Evolutionary conservation across 805 yeast species (phyloP).

Genomic region (Cyberlindnera lachancei): DNA sequence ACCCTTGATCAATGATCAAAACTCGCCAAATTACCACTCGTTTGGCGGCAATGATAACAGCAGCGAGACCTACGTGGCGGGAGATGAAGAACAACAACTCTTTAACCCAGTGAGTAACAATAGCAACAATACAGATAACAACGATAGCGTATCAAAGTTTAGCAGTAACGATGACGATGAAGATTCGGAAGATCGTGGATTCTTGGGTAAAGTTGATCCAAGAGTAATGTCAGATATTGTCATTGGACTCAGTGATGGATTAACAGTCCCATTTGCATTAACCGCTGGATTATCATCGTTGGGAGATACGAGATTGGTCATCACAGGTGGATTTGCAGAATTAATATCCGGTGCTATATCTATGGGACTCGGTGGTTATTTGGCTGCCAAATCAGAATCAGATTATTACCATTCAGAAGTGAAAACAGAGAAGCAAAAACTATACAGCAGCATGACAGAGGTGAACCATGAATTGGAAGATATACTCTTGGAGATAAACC

Average conservation of each 20-base stretch:
- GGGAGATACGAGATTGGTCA: conserved; percentile 84
- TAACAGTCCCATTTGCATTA: conserved; percentile 97
- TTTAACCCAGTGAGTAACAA: too few relatives aligned
- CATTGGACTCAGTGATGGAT: conserved; percentile 91
- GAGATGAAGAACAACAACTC: neutral
- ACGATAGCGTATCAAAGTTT: conserved; percentile 2
- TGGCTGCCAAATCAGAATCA: conserved; percentile 87
- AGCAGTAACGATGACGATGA: conserved; percentile 4
- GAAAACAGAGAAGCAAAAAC: conserved; percentile 57
- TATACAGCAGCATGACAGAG: conserved; percentile 55
- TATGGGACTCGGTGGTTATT: conserved; percentile 95
- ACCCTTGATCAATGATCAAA: conserved; percentile 7
- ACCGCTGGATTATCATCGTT: conserved; percentile 92
- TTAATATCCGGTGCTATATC: conserved; percentile 94
- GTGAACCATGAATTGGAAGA: conserved; percentile 77
- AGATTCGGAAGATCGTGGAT: conserved; percentile 15
- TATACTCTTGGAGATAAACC: conserved; percentile 62
- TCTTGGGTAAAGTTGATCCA: conserved; percentile 65
- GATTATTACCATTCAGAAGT: conserved; percentile 71
- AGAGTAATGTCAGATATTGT: conserved; percentile 90
- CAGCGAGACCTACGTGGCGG: conserved; percentile 1
- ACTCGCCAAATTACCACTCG: conserved; percentile 10
- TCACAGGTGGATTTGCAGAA: conserved; percentile 98
- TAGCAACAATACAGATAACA: too few relatives aligned
- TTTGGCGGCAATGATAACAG: conserved; percentile 11